Conservation (phyloP, 116 monocot genomes). For the Phalaenopsis hybrid region DNA sequence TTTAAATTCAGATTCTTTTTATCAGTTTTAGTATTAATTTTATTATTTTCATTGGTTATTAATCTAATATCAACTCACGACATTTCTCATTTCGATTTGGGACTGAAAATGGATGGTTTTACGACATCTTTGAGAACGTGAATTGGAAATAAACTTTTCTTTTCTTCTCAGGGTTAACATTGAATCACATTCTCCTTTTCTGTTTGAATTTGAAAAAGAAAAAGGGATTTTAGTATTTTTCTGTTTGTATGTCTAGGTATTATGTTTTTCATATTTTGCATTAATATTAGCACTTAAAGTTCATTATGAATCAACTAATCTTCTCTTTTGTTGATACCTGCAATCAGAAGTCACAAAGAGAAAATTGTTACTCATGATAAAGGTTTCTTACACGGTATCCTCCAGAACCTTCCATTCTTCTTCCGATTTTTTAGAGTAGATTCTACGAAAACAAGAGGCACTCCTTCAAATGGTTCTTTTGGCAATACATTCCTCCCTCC, state of each 20-base stretch:
- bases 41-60: not conserved
- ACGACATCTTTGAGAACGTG: not conserved
- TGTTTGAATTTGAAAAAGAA: not conserved
- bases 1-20: not conserved
- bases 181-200: not conserved
- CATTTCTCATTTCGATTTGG: not conserved
- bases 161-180: not conserved
- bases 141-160: not conserved
- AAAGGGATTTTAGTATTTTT: not conserved
- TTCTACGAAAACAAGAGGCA: constrained; percentile 10
- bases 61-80: not conserved
- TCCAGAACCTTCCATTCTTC: constrained; percentile 49
- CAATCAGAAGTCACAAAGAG: constrained; percentile 29
- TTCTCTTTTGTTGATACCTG: constrained; percentile 2
- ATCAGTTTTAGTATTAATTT: not conserved
- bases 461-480: constrained; percentile 6
- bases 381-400: constrained; percentile 53
- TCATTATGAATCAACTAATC: not conserved
- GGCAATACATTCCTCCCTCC: not conserved
- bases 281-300: not conserved
- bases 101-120: not conserved
- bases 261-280: not conserved
- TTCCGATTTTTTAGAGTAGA: constrained; percentile 39
- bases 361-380: constrained; percentile 25
- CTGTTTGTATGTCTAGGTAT: not conserved